Percentiles rank a stretch among this genome's conserved stretches.
Evolutionary conservation across 2,329 filamentous ascomycete genomes (phyloP).

Genomic region (Sarocladium oryzae): DNA sequence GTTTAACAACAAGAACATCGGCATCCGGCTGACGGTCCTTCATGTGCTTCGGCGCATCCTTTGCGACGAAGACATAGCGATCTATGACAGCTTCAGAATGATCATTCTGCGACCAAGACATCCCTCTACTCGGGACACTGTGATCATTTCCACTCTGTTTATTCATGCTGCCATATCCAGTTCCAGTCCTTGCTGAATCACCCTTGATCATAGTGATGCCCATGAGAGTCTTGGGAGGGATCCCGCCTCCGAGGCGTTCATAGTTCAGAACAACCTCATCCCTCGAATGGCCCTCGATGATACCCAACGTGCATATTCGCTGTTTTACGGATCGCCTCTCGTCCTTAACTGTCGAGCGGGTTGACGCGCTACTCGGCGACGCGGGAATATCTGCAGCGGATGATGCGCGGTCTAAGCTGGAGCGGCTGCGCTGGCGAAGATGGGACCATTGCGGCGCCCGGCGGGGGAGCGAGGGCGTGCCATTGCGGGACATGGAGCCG

Average conservation of each 20-base stretch:
- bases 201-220: conserved; percentile 60
- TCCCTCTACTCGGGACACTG: conserved; percentile 16
- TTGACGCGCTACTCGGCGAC: conserved; percentile 44
- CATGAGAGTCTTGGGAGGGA: conserved; percentile 63
- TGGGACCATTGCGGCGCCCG: conserved; percentile 45
- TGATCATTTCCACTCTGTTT: conserved; percentile 18
- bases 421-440: conserved; percentile 45
- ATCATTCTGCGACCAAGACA: conserved; percentile 3
- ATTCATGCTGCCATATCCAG: conserved; percentile 22
- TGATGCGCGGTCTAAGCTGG: conserved; percentile 37
- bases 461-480: conserved; percentile 34
- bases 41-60: conserved; percentile 63
- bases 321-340: conserved; percentile 30
- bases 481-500: conserved; percentile 35
- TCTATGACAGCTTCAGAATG: conserved; percentile 12
- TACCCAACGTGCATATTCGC: conserved; percentile 45
- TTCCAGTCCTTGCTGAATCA: conserved; percentile 33
- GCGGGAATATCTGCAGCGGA: conserved; percentile 28
- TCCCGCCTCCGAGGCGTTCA: conserved; percentile 57
- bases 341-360: conserved; percentile 39
- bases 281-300: conserved; percentile 68
- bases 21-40: conserved; percentile 57
- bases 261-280: conserved; percentile 78
- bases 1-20: conserved; percentile 69
- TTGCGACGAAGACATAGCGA: conserved; percentile 65